Conservation (phyloP, 257 asterid genomes). For the Penstemon davidsonii region DNA sequence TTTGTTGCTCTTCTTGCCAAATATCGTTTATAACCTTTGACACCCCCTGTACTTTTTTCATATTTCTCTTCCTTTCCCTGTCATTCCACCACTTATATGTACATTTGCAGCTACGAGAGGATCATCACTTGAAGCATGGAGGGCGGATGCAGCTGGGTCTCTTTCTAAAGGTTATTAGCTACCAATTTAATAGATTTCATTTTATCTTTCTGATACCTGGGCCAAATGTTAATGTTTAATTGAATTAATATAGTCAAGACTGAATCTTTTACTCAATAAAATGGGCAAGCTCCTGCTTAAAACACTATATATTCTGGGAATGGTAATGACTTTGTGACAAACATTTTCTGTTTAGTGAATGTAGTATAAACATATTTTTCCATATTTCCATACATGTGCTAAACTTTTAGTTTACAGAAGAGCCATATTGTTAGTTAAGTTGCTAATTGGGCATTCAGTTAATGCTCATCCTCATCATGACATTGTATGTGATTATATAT, state of each 20-base stretch:
- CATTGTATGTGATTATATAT: not conserved
- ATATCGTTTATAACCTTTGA: not conserved
- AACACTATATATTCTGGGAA: not conserved
- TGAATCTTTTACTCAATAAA: constrained; percentile 8
- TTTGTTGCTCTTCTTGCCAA: not conserved
- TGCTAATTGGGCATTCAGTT: constrained; percentile 11
- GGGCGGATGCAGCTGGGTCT: constrained; percentile 95
- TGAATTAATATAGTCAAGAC: constrained; percentile 10
- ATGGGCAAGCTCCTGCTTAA: constrained; percentile 19
- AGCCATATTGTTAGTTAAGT: constrained; percentile 17
- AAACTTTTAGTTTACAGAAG: not conserved
- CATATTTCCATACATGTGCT: constrained; percentile 16
- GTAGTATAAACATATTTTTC: not conserved
- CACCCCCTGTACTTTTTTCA: not conserved
- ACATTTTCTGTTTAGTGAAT: not conserved
- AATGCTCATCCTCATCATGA: not conserved
- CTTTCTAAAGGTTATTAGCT: constrained; percentile 76
- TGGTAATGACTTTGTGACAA: constrained; percentile 1
- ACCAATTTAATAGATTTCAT: not conserved
- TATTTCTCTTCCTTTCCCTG: not conserved
- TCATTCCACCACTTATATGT: constrained; percentile 16
- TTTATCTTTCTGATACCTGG: constrained; percentile 2
- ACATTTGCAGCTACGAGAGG: constrained; percentile 77
- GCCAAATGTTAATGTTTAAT: constrained; percentile 14
- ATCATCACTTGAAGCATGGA: constrained; percentile 99